phyloP scores from a whole-genome alignment of 1,284 basidiomycete species.

The Porodaedalea pini region DNA sequence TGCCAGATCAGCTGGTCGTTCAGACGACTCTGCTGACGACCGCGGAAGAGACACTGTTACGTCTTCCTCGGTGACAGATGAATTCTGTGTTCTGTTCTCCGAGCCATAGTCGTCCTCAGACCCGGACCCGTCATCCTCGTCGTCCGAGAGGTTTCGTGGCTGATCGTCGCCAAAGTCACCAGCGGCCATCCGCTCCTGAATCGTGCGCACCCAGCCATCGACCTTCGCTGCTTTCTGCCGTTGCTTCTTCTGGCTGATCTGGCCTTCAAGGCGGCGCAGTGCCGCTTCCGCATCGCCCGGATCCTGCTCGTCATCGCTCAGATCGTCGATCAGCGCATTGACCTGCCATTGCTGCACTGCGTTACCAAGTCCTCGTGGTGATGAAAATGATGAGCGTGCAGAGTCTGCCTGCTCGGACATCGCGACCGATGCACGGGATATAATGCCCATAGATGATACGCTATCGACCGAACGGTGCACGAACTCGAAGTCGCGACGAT shows the following conservation, averaged over 20 bases:
- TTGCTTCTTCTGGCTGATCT: conserved; percentile 70
- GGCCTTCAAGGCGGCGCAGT: conserved; percentile 72
- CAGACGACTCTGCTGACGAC: conserved; percentile 8
- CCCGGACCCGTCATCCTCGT: conserved; percentile 35
- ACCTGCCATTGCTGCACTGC: conserved; percentile 74
- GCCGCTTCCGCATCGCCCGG: conserved; percentile 78
- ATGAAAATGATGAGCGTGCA: conserved; percentile 42
- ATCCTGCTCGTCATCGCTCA: conserved; percentile 69
- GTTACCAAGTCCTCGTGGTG: conserved; percentile 41
- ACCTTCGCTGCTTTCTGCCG: conserved; percentile 72
- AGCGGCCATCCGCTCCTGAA: conserved; percentile 57
- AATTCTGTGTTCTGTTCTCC: conserved; percentile 21
- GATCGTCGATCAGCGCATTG: conserved; percentile 70
- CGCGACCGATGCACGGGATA: conserved; percentile 52
- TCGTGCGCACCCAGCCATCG: conserved; percentile 74
- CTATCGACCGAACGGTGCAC: conserved; percentile 61
- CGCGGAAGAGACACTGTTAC: conserved; percentile 18
- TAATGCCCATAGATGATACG: conserved; percentile 73
- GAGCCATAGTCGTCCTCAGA: conserved; percentile 35
- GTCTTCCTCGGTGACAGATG: conserved; percentile 20
- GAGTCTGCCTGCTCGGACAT: conserved; percentile 38
- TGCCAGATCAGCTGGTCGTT: conserved; percentile 19
- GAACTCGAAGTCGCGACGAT: conserved; percentile 74
- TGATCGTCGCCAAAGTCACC: conserved; percentile 58
- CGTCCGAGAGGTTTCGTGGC: conserved; percentile 45